phyloP scores from a whole-genome alignment of 441 rosid species.

The Dalechampia spathulata region DNA sequence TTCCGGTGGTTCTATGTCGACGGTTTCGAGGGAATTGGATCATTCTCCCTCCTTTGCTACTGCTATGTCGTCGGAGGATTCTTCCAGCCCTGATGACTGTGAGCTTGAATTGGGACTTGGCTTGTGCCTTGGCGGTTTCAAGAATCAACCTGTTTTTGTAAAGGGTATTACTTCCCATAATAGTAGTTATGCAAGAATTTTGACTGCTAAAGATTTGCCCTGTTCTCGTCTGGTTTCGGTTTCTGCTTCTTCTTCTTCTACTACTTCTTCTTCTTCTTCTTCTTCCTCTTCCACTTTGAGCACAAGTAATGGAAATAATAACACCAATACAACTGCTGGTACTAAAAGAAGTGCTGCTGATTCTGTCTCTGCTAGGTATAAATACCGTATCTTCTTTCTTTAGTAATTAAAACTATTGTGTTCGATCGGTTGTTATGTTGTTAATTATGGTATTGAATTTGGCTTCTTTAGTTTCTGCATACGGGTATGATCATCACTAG shows the following conservation, averaged over 20 bases:
- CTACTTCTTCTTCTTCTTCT: slow-evolving; percentile 25
- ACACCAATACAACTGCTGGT: slow-evolving; percentile 26
- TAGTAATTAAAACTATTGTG: no score
- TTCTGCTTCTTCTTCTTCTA: slow-evolving; percentile 25
- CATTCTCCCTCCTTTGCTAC: background rate
- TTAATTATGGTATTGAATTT: background rate
- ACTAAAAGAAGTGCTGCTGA: slow-evolving; percentile 68
- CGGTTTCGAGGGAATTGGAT: slow-evolving; percentile 50
- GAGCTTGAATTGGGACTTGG: slow-evolving; percentile 63
- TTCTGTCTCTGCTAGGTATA: slow-evolving; percentile 30
- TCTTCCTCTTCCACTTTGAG: slow-evolving; percentile 48
- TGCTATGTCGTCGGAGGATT: slow-evolving; percentile 66
- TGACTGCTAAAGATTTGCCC: slow-evolving; percentile 51
- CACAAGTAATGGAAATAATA: slow-evolving; percentile 28
- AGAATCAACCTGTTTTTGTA: slow-evolving; percentile 16
- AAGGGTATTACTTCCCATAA: background rate
- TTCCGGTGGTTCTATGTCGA: slow-evolving; percentile 28
- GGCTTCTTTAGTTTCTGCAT: no score
- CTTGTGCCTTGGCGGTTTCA: slow-evolving; percentile 47
- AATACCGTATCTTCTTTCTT: background rate
- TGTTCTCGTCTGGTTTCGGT: slow-evolving; percentile 17
- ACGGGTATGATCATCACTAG: no score
- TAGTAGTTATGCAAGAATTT: slow-evolving; percentile 33
- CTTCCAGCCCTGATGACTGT: slow-evolving; percentile 53
- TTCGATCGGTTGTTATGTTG: background rate